Percentiles rank a stretch among this genome's conserved stretches.
Conservation (phyloP, 805 yeast species). For the Metschnikowia bowlesiae region DNA sequence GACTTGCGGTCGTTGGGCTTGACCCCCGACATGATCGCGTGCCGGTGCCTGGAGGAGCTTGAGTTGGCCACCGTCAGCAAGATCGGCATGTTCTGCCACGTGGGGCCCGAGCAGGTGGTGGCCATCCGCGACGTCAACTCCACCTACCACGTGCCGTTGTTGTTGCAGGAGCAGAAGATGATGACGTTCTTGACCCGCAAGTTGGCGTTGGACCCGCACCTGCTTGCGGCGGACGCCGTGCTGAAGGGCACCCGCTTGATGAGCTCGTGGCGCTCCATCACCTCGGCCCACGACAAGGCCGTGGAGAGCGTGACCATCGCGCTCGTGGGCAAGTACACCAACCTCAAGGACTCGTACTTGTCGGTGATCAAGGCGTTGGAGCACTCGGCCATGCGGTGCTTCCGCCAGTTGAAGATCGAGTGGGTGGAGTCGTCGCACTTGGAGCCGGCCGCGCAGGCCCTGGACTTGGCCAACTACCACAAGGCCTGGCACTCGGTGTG, state of each 20-base stretch:
- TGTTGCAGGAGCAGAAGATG: conserved; percentile 83
- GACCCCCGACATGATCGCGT: conserved; percentile 95
- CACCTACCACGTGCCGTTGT: conserved; percentile 93
- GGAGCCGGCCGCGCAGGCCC: conserved; percentile 64
- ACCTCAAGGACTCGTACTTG: conserved; percentile 89
- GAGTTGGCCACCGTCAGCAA: conserved; percentile 85
- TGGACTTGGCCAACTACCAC: conserved; percentile 74
- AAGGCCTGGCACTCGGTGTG: conserved; percentile 94
- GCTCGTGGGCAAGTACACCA: conserved; percentile 94
- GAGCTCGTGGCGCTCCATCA: conserved; percentile 73
- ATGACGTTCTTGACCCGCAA: conserved; percentile 67
- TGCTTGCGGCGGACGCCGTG: conserved; percentile 43
- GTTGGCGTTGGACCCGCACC: conserved; percentile 51
- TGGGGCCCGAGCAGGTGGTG: conserved; percentile 95
- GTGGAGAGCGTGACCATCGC: conserved; percentile 90
- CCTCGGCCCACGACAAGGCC: conserved; percentile 75
- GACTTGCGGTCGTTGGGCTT: conserved; percentile 94
- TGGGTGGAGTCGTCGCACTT: conserved; percentile 96
- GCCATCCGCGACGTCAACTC: conserved; percentile 97
- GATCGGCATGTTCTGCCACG: conserved; percentile 98
- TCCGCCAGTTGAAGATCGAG: conserved; percentile 75
- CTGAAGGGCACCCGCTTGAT: conserved; percentile 67
- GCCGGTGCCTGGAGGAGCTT: conserved; percentile 85
- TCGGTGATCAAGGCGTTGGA: conserved; percentile 94
- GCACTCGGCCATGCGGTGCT: conserved; percentile 89